Conservation (phyloP, 2,329 filamentous ascomycete genomes). For the Apiospora rasikravindrae region DNA sequence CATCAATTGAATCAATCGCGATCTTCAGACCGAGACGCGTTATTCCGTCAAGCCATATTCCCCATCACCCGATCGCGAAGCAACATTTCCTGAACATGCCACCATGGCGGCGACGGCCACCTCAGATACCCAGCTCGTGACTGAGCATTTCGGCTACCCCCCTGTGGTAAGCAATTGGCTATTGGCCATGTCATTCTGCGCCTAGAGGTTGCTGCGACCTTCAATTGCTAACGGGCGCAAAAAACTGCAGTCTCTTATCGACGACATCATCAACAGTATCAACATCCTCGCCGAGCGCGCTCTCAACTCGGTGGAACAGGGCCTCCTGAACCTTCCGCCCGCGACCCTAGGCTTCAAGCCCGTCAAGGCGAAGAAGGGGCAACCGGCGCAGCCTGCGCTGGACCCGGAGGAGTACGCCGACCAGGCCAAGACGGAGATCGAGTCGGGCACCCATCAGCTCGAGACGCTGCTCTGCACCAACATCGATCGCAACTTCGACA, state of each 20-base stretch:
- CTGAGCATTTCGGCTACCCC: constrained; percentile 94
- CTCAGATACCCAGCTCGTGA: constrained; percentile 73
- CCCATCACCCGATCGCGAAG: constrained; percentile 16
- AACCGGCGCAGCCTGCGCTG: constrained; percentile 38
- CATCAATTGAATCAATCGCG: constrained; percentile 10
- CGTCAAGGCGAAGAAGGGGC: constrained; percentile 61
- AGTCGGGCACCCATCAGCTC: constrained; percentile 84
- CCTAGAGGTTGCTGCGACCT: too few relatives aligned
- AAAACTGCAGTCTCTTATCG: constrained; percentile 77
- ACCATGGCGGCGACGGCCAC: constrained; percentile 35
- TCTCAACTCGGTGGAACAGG: constrained; percentile 84
- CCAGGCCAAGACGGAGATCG: constrained; percentile 70
- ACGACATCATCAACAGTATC: constrained; percentile 97
- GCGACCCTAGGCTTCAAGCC: constrained; percentile 79
- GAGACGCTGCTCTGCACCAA: constrained; percentile 82
- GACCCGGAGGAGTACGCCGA: constrained; percentile 41
- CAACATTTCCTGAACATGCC: constrained; percentile 35
- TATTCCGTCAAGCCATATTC: constrained; percentile 22
- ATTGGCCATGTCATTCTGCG: neutral
- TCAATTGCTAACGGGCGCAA: constrained; percentile 9
- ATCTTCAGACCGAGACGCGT: neutral
- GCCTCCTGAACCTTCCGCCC: constrained; percentile 76
- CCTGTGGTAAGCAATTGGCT: constrained; percentile 70
- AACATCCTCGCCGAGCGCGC: constrained; percentile 93
- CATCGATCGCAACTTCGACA: constrained; percentile 85